Conservation (phyloP, 225 moss, liverwort and hornwort genomes). For the Sphagnum contortum region DNA sequence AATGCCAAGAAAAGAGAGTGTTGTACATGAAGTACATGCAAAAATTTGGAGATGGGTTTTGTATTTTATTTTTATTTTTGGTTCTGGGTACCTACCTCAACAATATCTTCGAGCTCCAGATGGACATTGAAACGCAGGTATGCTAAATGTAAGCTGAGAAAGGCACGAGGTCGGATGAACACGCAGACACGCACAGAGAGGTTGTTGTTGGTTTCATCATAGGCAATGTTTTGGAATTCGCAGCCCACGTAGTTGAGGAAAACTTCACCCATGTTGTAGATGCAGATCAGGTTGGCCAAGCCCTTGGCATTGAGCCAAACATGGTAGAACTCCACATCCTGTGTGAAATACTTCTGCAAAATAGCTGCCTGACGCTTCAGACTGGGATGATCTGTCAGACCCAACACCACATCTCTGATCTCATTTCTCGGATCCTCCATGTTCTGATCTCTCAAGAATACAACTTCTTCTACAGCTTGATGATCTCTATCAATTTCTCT, state of each 20-base stretch:
- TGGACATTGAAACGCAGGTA: too few species aligned
- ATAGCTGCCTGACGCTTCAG: conserved; percentile 19
- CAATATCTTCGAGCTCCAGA: too few species aligned
- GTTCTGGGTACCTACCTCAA: too few species aligned
- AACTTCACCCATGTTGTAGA: conserved; percentile 24
- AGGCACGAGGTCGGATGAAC: too few species aligned
- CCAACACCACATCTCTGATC: conserved; percentile 19
- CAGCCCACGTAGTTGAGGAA: conserved; percentile 36
- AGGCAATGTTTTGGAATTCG: conserved; percentile 15
- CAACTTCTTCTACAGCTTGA: too few species aligned
- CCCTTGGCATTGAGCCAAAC: conserved; percentile 17
- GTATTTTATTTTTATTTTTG: too few species aligned
- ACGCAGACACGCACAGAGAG: too few species aligned
- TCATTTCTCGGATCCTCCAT: conserved; percentile 42
- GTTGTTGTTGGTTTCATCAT: conserved; percentile 8
- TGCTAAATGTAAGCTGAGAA: too few species aligned
- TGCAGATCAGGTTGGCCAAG: conserved; percentile 4
- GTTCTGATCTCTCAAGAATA: not conserved
- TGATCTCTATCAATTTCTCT: too few species aligned
- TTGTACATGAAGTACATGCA: too few species aligned
- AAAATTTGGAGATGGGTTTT: too few species aligned
- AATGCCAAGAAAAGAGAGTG: too few species aligned
- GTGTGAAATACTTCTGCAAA: conserved; percentile 14
- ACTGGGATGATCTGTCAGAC: conserved; percentile 18
- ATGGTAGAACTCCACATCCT: conserved; percentile 21